phyloP scores from a whole-genome alignment of 306 rosid species.

The Prunus davidiana region DNA sequence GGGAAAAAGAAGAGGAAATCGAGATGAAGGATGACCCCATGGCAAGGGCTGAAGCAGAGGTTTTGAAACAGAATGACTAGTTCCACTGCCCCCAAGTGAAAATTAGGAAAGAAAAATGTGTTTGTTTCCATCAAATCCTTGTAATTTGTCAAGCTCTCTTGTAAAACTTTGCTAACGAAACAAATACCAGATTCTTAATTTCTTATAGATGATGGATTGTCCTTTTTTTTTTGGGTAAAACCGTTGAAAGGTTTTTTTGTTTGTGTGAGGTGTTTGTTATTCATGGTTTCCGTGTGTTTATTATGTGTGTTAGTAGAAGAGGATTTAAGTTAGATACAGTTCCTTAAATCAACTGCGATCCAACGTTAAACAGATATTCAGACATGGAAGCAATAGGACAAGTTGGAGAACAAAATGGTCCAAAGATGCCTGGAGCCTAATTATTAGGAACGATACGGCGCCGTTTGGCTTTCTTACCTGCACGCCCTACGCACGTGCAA shows the following conservation, averaged over 20 bases:
- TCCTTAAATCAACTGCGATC: background rate
- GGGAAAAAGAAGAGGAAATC: constrained; percentile 76
- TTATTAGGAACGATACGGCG: background rate
- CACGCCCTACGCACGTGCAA: constrained; percentile 1
- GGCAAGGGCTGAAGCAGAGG: constrained; percentile 85
- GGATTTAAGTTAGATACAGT: no score
- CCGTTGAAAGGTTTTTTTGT: background rate
- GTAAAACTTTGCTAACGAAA: constrained; percentile 1
- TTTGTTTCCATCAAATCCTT: constrained; percentile 3
- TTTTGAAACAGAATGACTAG: constrained; percentile 33
- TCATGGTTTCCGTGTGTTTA: background rate
- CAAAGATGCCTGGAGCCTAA: no score
- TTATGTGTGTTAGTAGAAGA: no score
- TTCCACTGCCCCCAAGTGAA: constrained; percentile 6
- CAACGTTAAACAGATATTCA: no score
- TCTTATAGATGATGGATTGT: background rate
- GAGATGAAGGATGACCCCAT: constrained; percentile 68
- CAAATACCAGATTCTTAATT: background rate
- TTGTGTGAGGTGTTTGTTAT: background rate
- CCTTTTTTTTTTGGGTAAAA: background rate
- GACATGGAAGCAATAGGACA: no score
- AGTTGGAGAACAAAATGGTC: no score
- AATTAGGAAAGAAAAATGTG: background rate
- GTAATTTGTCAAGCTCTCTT: constrained; percentile 1
- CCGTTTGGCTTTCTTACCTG: background rate